Evolutionary conservation across 768 basidiomycete species (phyloP).

Genomic region (Nidularia pulvinata): DNA sequence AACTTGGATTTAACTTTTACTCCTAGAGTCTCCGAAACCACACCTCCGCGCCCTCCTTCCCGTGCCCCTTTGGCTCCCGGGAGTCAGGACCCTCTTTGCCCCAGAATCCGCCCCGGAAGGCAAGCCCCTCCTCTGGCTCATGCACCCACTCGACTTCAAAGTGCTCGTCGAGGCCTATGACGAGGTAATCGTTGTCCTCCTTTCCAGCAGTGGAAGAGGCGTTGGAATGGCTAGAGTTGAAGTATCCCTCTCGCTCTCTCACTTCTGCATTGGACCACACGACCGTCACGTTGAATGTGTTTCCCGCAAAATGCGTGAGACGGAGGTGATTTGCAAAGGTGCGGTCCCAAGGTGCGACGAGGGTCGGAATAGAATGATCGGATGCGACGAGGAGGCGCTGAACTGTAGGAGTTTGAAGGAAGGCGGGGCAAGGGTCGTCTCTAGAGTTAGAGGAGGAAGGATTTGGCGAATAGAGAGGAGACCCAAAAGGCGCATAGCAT

Average conservation of each 20-base stretch:
- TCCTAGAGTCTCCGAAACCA: slow-evolving; percentile 22
- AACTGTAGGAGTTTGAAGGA: slow-evolving; percentile 19
- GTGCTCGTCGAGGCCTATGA: slow-evolving; percentile 30
- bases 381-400: slow-evolving; percentile 22
- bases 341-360: slow-evolving; percentile 29
- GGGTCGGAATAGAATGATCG: slow-evolving; percentile 23
- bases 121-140: slow-evolving; percentile 27
- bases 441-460: background rate
- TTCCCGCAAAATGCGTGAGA: slow-evolving; percentile 31
- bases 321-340: slow-evolving; percentile 32
- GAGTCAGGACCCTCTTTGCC: slow-evolving; percentile 32
- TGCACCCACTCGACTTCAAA: slow-evolving; percentile 39
- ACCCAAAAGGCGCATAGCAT: slow-evolving; percentile 20
- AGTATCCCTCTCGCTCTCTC: slow-evolving; percentile 19
- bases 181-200: slow-evolving; percentile 21
- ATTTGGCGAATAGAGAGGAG: background rate
- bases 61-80: slow-evolving; percentile 20
- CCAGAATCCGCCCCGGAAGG: slow-evolving; percentile 38
- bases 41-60: slow-evolving; percentile 33
- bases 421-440: slow-evolving; percentile 11
- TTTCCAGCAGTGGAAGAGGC: background rate
- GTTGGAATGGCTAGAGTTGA: too few relatives aligned
- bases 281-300: slow-evolving; percentile 35
- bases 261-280: slow-evolving; percentile 33
- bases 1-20: too few relatives aligned